phyloP scores from a whole-genome alignment of 805 yeast genomes.

The Candida nemodendra region DNA sequence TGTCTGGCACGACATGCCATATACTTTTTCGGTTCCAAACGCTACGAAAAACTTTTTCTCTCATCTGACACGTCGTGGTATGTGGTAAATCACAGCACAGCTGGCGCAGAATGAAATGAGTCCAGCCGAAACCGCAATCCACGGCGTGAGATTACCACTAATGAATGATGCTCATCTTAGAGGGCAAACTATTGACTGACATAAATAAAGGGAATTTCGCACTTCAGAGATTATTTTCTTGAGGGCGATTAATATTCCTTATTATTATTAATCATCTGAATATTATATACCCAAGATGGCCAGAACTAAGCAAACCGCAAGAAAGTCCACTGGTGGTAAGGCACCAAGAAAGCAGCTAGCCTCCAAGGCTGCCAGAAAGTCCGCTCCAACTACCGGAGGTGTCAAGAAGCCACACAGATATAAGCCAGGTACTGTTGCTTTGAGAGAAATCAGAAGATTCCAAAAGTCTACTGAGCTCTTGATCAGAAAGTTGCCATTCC shows the following conservation, averaged over 20 bases:
- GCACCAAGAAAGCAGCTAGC: slow-evolving; percentile 94
- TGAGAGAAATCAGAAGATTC: slow-evolving; percentile 96
- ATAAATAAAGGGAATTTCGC: neutral
- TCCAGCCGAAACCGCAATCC: no score
- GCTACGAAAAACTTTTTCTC: neutral
- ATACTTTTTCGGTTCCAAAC: no score
- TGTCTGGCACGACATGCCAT: slow-evolving; percentile 8
- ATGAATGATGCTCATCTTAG: no score
- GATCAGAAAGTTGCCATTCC: slow-evolving; percentile 96
- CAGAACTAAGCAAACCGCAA: slow-evolving; percentile 91
- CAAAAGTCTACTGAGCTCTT: slow-evolving; percentile 94
- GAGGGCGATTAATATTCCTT: neutral
- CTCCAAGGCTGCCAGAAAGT: slow-evolving; percentile 90
- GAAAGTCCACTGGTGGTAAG: slow-evolving; percentile 95
- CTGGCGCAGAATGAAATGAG: no score
- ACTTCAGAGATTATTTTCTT: neutral
- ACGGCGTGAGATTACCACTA: no score
- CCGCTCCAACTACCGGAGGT: slow-evolving; percentile 91
- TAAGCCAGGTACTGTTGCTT: slow-evolving; percentile 96
- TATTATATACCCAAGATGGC: slow-evolving; percentile 55
- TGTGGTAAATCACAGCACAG: no score
- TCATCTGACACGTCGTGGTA: no score
- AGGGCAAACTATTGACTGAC: neutral
- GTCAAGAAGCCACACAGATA: slow-evolving; percentile 94
- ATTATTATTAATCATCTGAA: neutral